Evolutionary conservation across 495 filamentous ascomycete species (phyloP).

Genomic region (Neurospora tetrasperma): DNA sequence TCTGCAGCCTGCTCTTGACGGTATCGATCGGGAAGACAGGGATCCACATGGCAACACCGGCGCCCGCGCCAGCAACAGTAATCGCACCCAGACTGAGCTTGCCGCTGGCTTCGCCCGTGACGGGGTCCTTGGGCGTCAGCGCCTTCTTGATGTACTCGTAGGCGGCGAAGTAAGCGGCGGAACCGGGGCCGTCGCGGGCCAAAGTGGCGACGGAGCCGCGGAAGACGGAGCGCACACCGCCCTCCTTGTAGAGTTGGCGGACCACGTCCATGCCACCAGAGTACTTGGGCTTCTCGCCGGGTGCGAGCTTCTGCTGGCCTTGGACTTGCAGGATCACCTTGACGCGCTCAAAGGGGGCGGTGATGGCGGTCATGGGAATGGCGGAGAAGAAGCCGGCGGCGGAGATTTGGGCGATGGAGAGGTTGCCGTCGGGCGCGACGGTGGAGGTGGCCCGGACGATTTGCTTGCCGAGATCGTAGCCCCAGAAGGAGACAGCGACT

Average conservation of each 20-base stretch:
- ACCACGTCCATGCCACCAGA: constrained; percentile 86
- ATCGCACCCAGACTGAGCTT: constrained; percentile 73
- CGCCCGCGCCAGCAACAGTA: constrained; percentile 76
- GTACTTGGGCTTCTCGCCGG: constrained; percentile 91
- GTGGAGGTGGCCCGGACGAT: constrained; percentile 61
- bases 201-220: constrained; percentile 84
- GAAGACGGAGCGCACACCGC: constrained; percentile 84
- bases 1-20: constrained; percentile 89
- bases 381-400: constrained; percentile 95
- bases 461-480: constrained; percentile 89
- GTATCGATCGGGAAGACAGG: constrained; percentile 97
- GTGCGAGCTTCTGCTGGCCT: constrained; percentile 73
- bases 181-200: constrained; percentile 85
- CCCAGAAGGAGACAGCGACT: constrained; percentile 99
- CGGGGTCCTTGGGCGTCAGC: constrained; percentile 75
- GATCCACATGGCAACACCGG: constrained; percentile 98
- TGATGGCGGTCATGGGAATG: constrained; percentile 95
- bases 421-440: constrained; percentile 52
- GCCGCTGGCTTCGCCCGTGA: constrained; percentile 57
- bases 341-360: constrained; percentile 95
- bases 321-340: constrained; percentile 98
- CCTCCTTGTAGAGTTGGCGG: constrained; percentile 84
- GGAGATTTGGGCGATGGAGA: constrained; percentile 79
- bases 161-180: constrained; percentile 89
- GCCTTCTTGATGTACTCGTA: constrained; percentile 90